Evolutionary conservation across 2,329 filamentous ascomycete species (phyloP).

Genomic region (Phaeosphaeriaceae sp.): DNA sequence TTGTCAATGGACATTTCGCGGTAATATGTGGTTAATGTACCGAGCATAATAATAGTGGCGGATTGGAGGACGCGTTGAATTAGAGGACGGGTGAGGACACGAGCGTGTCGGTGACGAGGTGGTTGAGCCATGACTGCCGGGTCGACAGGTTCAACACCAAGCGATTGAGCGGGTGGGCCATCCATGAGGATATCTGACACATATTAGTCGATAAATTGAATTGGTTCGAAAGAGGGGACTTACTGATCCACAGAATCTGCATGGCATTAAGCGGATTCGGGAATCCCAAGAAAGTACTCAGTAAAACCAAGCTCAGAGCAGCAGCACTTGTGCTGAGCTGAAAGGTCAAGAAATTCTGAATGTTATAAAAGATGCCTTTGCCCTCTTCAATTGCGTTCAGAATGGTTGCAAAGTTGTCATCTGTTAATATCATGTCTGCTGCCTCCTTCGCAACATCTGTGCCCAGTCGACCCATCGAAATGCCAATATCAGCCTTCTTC

Average conservation of each 20-base stretch:
- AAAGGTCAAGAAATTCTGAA: conserved; percentile 98
- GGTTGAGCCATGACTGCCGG: conserved; percentile 92
- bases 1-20: conserved; percentile 88
- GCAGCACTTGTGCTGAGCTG: conserved; percentile 97
- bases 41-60: conserved; percentile 86
- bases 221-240: conserved; percentile 51
- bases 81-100: conserved; percentile 85
- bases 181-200: conserved; percentile 96
- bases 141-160: conserved; percentile 94
- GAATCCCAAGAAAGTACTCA: conserved; percentile 92
- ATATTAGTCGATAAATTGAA: conserved; percentile 22
- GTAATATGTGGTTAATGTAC: conserved; percentile 89
- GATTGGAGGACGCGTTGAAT: conserved; percentile 86
- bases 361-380: conserved; percentile 99
- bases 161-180: conserved; percentile 93
- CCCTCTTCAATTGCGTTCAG: conserved; percentile 96
- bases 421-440: conserved; percentile 90
- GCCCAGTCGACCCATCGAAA: conserved; percentile 92
- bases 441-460: conserved; percentile 98
- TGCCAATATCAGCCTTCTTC: conserved; percentile 97
- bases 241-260: conserved; percentile 99
- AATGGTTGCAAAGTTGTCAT: conserved; percentile 91
- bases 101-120: conserved; percentile 83
- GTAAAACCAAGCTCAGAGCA: conserved; percentile 84
- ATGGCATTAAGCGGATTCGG: conserved; percentile 97